Base-by-base conservation (phyloP, 176 grass and related monocot genomes). In the Oryza glumipatula region DNA sequence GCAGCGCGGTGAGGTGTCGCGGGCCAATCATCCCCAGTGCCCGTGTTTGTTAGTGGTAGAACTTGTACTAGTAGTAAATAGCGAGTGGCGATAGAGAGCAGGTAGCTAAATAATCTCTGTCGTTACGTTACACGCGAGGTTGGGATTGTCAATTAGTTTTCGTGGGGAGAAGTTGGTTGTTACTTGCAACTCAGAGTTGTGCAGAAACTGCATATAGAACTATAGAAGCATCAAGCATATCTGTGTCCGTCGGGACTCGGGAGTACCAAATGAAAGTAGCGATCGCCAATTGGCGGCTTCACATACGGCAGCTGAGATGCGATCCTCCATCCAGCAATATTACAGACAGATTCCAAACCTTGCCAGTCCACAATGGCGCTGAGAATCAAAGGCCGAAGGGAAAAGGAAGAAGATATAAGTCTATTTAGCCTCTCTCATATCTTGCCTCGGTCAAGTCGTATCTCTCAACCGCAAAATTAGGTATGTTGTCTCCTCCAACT, bases 1-100 rank as follows among this genome's bases (percentile, higher is more conserved):
- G 30, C 72, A 12, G 96, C 66, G 15, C 84, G 96, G 13, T 98
- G 87, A 98, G 54, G 3, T 1, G 12, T 38, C 8, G 41, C 41
- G 13, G 9, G 26, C 33, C 35, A 17, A 47, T n/a, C 44, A 30
- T 9, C 11, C 43, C 46, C 39, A 11, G 38, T 30, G 4, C 15
- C 60, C 30, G 11, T 76, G 51, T 43, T 63, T 76, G 51, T 43
- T 63, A 43, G 22, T 22, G 22, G 21, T 61, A 61, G 21, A 22
- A 9, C 14, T 43, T 9, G 41, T 43, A 43, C 41, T 9, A 9
- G 1, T 61, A 61, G 54, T 60, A 33, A 32, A 22, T 32, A 32
- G 44, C 22, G n/a, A 75, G 22, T 41, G 33, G 32, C 26, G n/a
- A 3, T n/a, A 2, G 45, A 66, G 21, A 33, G 9, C 16, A 58